phyloP scores from a whole-genome alignment of 495 filamentous ascomycete species.

The Penicillium ochrochloron region DNA sequence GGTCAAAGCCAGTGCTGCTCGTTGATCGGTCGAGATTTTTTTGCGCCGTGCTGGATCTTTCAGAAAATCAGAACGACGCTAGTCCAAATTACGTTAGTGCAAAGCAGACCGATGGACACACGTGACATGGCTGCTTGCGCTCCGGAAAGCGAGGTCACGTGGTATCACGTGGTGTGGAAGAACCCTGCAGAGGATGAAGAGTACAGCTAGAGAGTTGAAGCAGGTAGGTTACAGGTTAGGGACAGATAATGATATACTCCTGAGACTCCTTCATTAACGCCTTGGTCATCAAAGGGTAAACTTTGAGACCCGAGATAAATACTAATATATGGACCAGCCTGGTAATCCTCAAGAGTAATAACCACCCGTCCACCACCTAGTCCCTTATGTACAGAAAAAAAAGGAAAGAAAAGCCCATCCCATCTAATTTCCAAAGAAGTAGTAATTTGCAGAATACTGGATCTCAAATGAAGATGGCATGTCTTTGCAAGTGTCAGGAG shows the following conservation, averaged over 20 bases:
- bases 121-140: constrained; percentile 26
- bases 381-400: constrained; percentile 24
- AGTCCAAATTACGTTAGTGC: constrained; percentile 35
- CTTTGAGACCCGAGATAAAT: constrained; percentile 1
- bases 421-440: constrained; percentile 50
- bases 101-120: constrained; percentile 27
- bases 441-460: constrained; percentile 83
- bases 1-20: constrained; percentile 47
- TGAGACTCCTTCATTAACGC: constrained; percentile 19
- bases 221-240: not conserved
- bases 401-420: constrained; percentile 27
- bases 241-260: not conserved
- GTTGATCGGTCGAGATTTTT: constrained; percentile 55
- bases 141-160: constrained; percentile 26
- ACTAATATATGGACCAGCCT: constrained; percentile 18
- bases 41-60: constrained; percentile 49
- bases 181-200: constrained; percentile 32
- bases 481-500: constrained; percentile 75
- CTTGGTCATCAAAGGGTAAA: not conserved
- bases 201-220: not conserved
- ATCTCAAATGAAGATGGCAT: constrained; percentile 66
- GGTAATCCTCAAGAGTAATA: constrained; percentile 14
- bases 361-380: constrained; percentile 11
- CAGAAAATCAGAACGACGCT: constrained; percentile 53
- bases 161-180: constrained; percentile 35